Evolutionary conservation across 768 basidiomycete genomes (phyloP), one percentile per base, ranked within the genome.

Genomic region (Gymnopilus dilepis): DNA sequence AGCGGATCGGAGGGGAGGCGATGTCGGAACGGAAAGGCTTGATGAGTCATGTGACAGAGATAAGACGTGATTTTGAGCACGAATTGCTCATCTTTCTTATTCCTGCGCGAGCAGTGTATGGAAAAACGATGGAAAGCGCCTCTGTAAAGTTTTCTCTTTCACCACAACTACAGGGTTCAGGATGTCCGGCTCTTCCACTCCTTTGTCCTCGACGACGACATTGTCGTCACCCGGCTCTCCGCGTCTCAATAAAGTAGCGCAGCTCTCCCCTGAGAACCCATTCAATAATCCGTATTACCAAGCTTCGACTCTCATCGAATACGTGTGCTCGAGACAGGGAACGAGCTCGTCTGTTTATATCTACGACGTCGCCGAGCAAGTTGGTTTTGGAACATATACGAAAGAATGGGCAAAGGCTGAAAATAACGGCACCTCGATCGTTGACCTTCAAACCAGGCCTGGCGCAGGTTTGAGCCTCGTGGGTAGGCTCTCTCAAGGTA

Each of bases 401-500:
- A 90, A 87, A 69, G 80, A 84, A 52, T 91, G 89, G 88, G 75
- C 84, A 2, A 73, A 80, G 17, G 69, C 79, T 3, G 70, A 70
- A 37, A 64, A 73, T 33, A 71, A 75, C 17, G 77, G 84, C 1
- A 83, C 86, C 0, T 78, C 84, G 17, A 85, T 91, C 5, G 80
- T 91, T 42, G 77, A 85, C 54, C 78, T 94, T 64, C 94, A 97
- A 77, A 94, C 92, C 22, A 82, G 95, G 60, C 82, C 89, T 5
- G 95, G 95, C 48, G 94, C 95, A 17, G 95, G 95, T 8, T 74
- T 94, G 60, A 84, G 84, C 68, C 79, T 96, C 65, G 83, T 92
- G 57, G 92, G 95, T 34, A 80, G 93, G 53, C 77, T 95, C 52
- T 92, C 90, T 6, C 89, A 92, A 69, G 89, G 91, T 37, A 86